phyloP scores from a whole-genome alignment of 2,329 filamentous ascomycete species.

The Claviceps maximensis region DNA sequence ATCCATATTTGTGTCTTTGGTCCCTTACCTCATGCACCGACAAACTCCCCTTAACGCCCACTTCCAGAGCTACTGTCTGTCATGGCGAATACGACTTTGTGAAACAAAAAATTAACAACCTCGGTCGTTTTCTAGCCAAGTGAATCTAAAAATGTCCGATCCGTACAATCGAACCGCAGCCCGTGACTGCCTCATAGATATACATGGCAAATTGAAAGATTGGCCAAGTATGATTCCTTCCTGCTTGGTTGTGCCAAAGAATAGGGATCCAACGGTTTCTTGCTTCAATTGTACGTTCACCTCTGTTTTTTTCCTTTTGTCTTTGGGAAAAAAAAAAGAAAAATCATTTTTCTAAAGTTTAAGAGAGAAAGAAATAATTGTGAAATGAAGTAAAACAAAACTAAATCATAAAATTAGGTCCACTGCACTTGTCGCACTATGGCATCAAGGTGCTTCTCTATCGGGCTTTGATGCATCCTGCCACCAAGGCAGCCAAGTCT shows the following conservation, averaged over 20 bases:
- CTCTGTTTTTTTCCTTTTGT: not conserved
- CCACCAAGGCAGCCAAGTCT: slow-evolving; percentile 26
- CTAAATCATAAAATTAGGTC: slow-evolving; percentile 13
- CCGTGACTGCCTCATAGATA: slow-evolving; percentile 11
- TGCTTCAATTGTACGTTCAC: slow-evolving; percentile 14
- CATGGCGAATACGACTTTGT: not conserved
- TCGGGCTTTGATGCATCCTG: slow-evolving; percentile 31
- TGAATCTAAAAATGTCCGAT: slow-evolving; percentile 10
- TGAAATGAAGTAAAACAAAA: no score
- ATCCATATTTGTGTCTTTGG: no score
- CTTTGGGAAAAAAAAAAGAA: not conserved
- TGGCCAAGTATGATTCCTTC: slow-evolving; percentile 24
- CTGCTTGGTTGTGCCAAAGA: slow-evolving; percentile 17
- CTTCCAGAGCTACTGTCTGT: no score
- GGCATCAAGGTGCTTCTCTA: slow-evolving; percentile 28
- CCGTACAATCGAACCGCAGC: slow-evolving; percentile 9
- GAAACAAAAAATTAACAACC: slow-evolving; percentile 2
- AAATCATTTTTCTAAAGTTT: no score
- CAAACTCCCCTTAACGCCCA: not conserved
- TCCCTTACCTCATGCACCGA: no score
- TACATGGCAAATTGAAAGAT: slow-evolving; percentile 19
- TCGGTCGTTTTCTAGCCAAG: slow-evolving; percentile 11
- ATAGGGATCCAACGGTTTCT: slow-evolving; percentile 3
- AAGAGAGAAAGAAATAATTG: no score
- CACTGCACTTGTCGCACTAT: slow-evolving; percentile 29